Evolutionary conservation across 1,139 yeast species (phyloP), one percentile per base, ranked within the genome.

Genomic region (Saccharomyces hybrid): DNA sequence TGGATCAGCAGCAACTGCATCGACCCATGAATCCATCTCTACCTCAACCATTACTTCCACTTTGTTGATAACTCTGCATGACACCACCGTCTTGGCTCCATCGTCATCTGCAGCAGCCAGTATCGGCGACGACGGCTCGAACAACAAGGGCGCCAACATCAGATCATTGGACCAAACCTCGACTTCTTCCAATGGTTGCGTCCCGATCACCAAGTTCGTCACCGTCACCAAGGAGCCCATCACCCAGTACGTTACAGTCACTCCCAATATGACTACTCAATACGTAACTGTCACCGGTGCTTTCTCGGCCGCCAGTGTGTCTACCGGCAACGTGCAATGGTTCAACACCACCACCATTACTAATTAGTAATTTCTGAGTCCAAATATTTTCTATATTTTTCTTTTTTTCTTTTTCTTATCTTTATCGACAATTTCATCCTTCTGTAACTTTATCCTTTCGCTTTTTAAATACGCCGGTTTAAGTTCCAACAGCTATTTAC

Each of bases 211-310:
- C 20, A 53, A 60, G 50, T 60, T 57, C 11, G 60, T 61, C 27
- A 61, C 66, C 9, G 61, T 61, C 27, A 58, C 65, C 7, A 51
- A 51, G 26, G 54, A 44, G 16, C 56, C 54, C 44, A 46, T 53
- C 5, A 59, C 62, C 13, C 54, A 56, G 51, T 56, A 51, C 41
- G 54, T 58, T 20, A 59, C 63, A 20, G 56, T 54, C 23, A 57
- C 59, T 11, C 49, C 51, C 32, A 47, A 31, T n/a, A 52, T 38
- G 31, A 38, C 46, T 11, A 53, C 60, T 29, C 38, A 54, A 27
- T 49, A 56, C 34, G 57, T 61, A 16, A 57, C 58, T 41, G 52
- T 54, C 14, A 56, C 59, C 38, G 56, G 29, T 5, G n/a, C 42
- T 8, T 13, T 1, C 25, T 38, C 44, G 13, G 44, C 11, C 6